Evolutionary conservation across 2,329 filamentous ascomycete species (phyloP).

Genomic region (Curvularia sp.): DNA sequence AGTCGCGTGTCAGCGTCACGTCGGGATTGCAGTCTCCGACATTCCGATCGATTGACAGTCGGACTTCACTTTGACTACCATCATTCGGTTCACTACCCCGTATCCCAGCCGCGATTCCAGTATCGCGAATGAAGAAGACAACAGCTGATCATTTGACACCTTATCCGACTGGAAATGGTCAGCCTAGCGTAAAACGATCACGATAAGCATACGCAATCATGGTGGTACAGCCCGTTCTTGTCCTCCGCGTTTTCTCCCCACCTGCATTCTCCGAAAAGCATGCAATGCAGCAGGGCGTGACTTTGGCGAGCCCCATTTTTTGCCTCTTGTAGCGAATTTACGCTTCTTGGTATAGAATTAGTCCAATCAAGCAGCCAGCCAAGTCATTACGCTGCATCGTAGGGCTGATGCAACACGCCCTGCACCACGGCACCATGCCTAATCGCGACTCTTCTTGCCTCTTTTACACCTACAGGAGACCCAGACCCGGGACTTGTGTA

Average conservation of each 20-base stretch:
- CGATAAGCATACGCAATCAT: constrained; percentile 9
- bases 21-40: constrained; percentile 11
- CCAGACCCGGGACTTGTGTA: too few species aligned
- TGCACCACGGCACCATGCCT: too few species aligned
- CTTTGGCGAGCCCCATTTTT: neutral
- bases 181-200: neutral
- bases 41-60: constrained; percentile 14
- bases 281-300: neutral
- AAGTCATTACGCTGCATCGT: neutral
- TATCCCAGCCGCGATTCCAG: neutral
- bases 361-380: constrained; percentile 4
- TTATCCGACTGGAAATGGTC: neutral
- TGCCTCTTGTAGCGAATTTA: neutral
- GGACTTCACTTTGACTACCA: constrained; percentile 1
- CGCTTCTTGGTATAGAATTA: neutral
- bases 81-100: neutral
- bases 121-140: neutral
- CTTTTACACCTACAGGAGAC: too few species aligned
- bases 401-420: constrained; percentile 16
- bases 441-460: too few species aligned
- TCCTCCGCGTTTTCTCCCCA: constrained; percentile 30
- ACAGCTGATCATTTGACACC: neutral
- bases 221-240: constrained; percentile 10
- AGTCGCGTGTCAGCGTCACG: constrained; percentile 7
- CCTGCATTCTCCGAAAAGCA: constrained; percentile 27